phyloP scores from a whole-genome alignment of 75 land plant species.

The Azolla pinnata region DNA sequence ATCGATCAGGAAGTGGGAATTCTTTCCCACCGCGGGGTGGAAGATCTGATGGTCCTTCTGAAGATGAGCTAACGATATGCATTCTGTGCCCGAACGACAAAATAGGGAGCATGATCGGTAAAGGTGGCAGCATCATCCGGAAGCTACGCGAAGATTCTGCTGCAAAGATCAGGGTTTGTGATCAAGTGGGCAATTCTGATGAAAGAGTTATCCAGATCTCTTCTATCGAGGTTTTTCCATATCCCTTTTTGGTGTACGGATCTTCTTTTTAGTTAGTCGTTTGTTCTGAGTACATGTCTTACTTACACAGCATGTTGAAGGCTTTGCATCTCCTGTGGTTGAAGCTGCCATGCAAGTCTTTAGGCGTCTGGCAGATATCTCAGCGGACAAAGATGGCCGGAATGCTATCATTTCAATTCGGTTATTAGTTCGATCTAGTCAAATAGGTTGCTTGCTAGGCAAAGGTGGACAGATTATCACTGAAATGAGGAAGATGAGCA shows the following conservation, averaged over 20 bases:
- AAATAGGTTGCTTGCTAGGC: constrained; percentile 89
- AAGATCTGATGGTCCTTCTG: constrained; percentile 18
- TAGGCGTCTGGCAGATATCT: constrained; percentile 41
- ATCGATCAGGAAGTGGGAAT: constrained; percentile 8
- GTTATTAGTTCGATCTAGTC: constrained; percentile 74
- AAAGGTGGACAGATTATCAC: constrained; percentile 81
- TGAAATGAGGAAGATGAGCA: constrained; percentile 78
- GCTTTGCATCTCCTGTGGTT: constrained; percentile 55
- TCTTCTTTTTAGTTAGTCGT: too few relatives aligned
- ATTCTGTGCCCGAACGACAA: constrained; percentile 75
- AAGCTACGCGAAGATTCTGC: constrained; percentile 69
- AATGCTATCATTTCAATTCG: constrained; percentile 31
- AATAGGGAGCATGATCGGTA: constrained; percentile 94
- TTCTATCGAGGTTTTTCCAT: constrained; percentile 51
- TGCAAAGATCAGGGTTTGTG: constrained; percentile 71
- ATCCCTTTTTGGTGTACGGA: neutral
- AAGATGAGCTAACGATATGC: constrained; percentile 57
- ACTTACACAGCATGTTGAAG: constrained; percentile 48
- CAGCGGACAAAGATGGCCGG: constrained; percentile 32
- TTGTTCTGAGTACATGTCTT: too few relatives aligned
- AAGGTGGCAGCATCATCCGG: constrained; percentile 75
- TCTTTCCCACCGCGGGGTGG: constrained; percentile 18
- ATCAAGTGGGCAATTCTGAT: constrained; percentile 45
- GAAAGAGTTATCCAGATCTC: constrained; percentile 70
- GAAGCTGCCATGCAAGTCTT: constrained; percentile 83